phyloP scores from a whole-genome alignment of 305 asterid species.

The Fraxinus paxiana region DNA sequence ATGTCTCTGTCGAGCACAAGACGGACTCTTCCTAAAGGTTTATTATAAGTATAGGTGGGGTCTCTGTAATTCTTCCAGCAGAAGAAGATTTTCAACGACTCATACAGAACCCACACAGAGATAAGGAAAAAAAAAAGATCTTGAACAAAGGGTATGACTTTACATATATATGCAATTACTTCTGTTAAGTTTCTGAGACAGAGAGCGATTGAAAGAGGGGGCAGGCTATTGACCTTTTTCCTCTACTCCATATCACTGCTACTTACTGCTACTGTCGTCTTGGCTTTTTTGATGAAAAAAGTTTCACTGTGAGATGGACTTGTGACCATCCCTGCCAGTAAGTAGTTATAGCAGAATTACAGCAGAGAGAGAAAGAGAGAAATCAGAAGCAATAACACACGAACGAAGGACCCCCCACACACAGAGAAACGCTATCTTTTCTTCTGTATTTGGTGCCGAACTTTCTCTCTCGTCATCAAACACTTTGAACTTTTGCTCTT shows the following conservation, averaged over 20 bases:
- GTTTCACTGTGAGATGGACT: constrained; percentile 35
- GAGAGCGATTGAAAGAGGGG: not conserved
- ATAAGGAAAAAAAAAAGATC: not conserved
- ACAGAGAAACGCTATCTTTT: not conserved
- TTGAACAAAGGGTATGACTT: not conserved
- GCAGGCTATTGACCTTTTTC: not conserved
- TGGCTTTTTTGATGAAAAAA: constrained; percentile 39
- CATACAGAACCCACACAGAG: not conserved
- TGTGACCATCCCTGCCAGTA: constrained; percentile 32
- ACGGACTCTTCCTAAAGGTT: not conserved
- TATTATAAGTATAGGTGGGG: constrained; percentile 34
- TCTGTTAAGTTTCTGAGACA: constrained; percentile 7
- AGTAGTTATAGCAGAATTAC: constrained; percentile 15
- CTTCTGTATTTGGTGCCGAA: not conserved
- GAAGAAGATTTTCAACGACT: constrained; percentile 30
- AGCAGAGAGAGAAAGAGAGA: not conserved
- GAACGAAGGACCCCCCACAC: constrained; percentile 5
- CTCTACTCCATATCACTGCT: constrained; percentile 24
- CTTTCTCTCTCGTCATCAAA: constrained; percentile 21
- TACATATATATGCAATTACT: constrained; percentile 11
- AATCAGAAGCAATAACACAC: not conserved
- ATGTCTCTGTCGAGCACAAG: constrained; percentile 24
- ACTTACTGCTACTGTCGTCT: constrained; percentile 32
- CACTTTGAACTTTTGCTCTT: not conserved
- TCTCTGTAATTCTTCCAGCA: constrained; percentile 42